Evolutionary conservation across 257 asterid genomes (phyloP).

Genomic region (Linaria vulgaris): DNA sequence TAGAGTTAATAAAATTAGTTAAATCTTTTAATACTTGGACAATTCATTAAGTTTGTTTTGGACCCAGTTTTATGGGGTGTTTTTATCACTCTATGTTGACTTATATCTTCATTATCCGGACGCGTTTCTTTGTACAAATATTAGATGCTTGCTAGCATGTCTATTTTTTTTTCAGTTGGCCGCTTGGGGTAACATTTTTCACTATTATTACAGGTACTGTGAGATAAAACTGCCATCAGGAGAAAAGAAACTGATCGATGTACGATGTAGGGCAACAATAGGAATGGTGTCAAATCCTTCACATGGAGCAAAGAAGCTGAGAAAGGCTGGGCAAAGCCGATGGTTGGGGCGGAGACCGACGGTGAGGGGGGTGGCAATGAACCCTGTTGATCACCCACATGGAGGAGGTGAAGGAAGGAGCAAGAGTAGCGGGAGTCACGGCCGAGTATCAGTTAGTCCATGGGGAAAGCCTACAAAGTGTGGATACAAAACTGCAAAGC

Average conservation of each 20-base stretch:
- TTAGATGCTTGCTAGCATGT: too few species aligned
- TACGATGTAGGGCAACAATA: constrained; percentile 63
- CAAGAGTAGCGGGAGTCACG: constrained; percentile 80
- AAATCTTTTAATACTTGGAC: too few species aligned
- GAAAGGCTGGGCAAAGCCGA: constrained; percentile 80
- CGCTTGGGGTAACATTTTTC: neutral
- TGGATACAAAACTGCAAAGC: constrained; percentile 81
- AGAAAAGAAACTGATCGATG: constrained; percentile 61
- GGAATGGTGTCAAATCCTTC: constrained; percentile 61
- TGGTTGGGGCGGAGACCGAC: constrained; percentile 78
- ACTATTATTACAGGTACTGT: constrained; percentile 42
- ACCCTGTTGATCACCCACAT: constrained; percentile 82
- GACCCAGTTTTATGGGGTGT: too few species aligned
- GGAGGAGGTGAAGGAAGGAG: constrained; percentile 97
- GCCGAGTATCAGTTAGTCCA: constrained; percentile 60
- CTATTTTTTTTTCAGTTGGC: too few species aligned
- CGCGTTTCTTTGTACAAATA: too few species aligned
- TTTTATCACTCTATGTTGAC: too few species aligned
- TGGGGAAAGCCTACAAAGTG: constrained; percentile 91
- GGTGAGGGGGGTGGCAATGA: constrained; percentile 94
- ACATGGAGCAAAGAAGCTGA: constrained; percentile 62
- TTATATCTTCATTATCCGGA: too few species aligned
- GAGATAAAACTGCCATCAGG: constrained; percentile 76
- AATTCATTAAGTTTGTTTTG: too few species aligned
- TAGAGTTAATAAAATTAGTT: too few species aligned